Conservation (phyloP, 345 rosid species). For the Lepidium aucheri region DNA sequence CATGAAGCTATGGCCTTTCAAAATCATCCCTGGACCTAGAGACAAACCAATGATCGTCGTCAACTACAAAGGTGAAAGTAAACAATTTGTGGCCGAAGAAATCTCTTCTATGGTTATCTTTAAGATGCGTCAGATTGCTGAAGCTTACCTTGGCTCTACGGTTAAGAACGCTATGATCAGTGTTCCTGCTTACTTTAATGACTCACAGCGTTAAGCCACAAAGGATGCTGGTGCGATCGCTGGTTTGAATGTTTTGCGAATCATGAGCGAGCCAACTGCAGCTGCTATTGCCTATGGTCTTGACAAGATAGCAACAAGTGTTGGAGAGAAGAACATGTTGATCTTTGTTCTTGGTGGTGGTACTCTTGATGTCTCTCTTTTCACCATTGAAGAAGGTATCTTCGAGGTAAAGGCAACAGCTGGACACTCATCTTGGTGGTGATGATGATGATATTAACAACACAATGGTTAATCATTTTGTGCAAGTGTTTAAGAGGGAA, state of each 20-base stretch:
- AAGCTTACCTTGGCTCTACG: constrained; percentile 28
- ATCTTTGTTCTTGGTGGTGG: background rate
- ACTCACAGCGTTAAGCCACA: background rate
- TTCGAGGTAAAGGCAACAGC: background rate
- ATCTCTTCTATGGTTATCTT: background rate
- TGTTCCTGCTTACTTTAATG: background rate
- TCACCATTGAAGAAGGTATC: background rate
- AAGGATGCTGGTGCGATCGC: background rate
- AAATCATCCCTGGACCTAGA: constrained; percentile 22
- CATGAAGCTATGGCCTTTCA: constrained; percentile 47
- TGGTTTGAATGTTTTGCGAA: background rate
- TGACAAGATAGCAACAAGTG: background rate
- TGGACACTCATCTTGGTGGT: background rate
- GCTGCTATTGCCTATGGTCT: background rate
- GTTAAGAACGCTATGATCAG: background rate
- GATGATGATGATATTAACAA: background rate
- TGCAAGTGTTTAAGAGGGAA: background rate
- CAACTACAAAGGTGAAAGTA: constrained; percentile 26
- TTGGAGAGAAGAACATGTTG: background rate
- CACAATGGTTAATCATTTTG: background rate
- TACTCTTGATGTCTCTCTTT: background rate
- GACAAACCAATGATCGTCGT: constrained; percentile 49
- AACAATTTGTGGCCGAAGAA: background rate
- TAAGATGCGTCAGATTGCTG: constrained; percentile 60
- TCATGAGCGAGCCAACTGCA: background rate